Evolutionary conservation across 2,329 filamentous ascomycete species (phyloP).

Genomic region (Cladophialophora immunda): DNA sequence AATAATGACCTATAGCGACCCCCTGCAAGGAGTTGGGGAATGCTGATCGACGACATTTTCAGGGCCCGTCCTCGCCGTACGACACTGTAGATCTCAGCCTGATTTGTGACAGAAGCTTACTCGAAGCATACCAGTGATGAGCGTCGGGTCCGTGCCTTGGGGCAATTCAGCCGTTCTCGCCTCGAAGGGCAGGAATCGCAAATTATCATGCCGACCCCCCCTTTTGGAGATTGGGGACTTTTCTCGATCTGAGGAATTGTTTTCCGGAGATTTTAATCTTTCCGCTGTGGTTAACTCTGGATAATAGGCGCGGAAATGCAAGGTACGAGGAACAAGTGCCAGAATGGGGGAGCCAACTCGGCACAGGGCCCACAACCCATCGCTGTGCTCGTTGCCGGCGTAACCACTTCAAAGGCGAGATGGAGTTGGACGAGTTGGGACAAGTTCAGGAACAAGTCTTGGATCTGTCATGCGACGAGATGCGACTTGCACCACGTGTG

Average conservation of each 20-base stretch:
- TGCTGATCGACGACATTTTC: neutral
- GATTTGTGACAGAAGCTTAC: neutral
- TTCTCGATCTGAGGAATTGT: neutral
- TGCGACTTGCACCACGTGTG: constrained; percentile 1
- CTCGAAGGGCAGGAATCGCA: neutral
- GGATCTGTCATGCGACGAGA: constrained; percentile 4
- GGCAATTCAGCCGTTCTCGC: neutral
- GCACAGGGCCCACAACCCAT: neutral
- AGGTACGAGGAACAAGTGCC: neutral
- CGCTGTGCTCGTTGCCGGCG: neutral
- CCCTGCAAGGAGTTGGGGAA: neutral
- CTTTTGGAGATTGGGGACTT: neutral
- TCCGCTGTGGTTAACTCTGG: neutral
- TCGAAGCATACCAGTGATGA: neutral
- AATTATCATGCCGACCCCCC: neutral
- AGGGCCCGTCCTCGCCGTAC: neutral
- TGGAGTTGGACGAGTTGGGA: neutral
- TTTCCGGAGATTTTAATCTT: neutral
- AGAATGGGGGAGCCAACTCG: neutral
- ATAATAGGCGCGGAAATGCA: neutral
- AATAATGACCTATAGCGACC: neutral
- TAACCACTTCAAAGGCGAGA: neutral
- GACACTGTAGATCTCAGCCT: neutral
- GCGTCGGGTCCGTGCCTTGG: neutral
- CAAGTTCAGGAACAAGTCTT: neutral